Base-by-base conservation (phyloP, 345 rosid species). In the Camelina hispida region DNA sequence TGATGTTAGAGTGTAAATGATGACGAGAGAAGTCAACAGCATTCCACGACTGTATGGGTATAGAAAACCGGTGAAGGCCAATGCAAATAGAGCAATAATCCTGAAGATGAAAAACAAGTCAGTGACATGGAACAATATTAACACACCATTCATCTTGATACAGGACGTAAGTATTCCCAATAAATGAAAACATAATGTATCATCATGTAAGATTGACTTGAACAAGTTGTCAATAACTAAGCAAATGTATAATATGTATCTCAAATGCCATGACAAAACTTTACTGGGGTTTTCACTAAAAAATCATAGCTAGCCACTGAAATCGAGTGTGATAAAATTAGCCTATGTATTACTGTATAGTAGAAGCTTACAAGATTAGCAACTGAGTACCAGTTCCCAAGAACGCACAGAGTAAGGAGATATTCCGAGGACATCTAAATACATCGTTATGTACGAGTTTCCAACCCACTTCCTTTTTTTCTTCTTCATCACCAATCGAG, bases 371-470 rank as follows among this genome's bases (percentile, higher is more conserved):
- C 98, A 83, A 54, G 69, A 86, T 78, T 68, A 93, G 75, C 58
- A 91, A 74, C 78, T 93, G 98, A 78, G 86, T 81, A 48, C 98
- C 98, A 18, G 83, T 62, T 48, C 97, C 98, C 76, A 93, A 70
- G 78, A 88, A 71, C 35, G 94, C 94, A 75, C 84, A 87, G 48
- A 93, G 88, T 84, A 89, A 79, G 44, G 93, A 56, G 77, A 88
- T 71, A 65, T 89, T 85, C 53, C 16, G 81, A 48, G 98, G 97
- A 61, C 44, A 66, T 80, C 90, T 73, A 68, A 93, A 89, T 42
- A 87, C 97, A 58, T 93, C 97, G 20, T 86, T 89, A 58, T 85
- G 93, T 69, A 89, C 32, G 63, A 86, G 84, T 78, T 91, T 93
- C 98, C 96, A 88, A 17, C 89, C 89, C 50, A 87, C 86, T 66